These are phyloP conservation scores for Linnemannia zychae DNA, from an alignment of 192 early-diverging fungal species.

Conservation along the genomic window DNA sequence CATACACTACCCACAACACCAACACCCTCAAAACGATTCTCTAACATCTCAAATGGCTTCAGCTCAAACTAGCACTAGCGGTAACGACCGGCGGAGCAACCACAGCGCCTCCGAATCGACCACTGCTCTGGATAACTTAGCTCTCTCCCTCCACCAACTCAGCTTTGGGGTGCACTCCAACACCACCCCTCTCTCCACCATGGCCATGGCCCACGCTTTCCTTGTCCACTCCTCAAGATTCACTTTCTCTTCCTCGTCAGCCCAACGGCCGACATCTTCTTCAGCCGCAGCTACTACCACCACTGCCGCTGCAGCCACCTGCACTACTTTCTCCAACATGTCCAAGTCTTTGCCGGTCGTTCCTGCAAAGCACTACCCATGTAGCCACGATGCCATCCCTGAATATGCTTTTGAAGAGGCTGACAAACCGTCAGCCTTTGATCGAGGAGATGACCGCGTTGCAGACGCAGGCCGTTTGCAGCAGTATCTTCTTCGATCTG, in stretches of 20 bases:
- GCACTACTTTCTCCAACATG: background rate
- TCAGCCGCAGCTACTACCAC: background rate
- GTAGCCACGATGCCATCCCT: background rate
- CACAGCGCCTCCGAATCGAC: background rate
- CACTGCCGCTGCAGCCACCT: background rate
- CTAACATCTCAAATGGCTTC: background rate
- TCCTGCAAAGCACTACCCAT: background rate
- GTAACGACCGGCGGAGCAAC: background rate
- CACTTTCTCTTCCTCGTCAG: background rate
- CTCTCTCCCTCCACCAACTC: background rate
- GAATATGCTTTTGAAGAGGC: background rate
- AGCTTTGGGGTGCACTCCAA: background rate
- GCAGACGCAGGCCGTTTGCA: conserved; percentile 5
- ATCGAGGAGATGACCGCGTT: background rate
- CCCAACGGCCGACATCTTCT: background rate
- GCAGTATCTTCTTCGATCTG: conserved; percentile 5
- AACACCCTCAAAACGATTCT: background rate
- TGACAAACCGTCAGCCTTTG: conserved; percentile 1
- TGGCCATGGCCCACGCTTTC: background rate
- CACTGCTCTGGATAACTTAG: background rate
- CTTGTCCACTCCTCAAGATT: background rate
- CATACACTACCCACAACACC: background rate
- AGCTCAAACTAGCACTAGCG: background rate
- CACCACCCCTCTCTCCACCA: background rate
- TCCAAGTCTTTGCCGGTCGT: background rate